Conservation (phyloP, 139 green algal species). For the Axilococcus clingmanii region DNA sequence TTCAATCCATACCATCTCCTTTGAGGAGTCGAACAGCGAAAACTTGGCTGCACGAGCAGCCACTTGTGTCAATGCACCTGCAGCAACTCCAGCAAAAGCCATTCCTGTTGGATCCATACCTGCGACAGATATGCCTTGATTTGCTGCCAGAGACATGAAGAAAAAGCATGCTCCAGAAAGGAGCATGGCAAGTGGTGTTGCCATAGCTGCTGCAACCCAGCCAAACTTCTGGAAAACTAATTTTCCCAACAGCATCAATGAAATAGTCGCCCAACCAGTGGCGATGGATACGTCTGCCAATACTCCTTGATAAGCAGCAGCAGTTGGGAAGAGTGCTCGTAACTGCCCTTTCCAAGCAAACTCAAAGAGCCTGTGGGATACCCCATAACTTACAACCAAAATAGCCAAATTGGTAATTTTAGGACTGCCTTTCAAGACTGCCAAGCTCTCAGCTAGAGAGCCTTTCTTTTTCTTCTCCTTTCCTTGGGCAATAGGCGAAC, state of each 20-base stretch:
- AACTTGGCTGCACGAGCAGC: slow-evolving; percentile 68
- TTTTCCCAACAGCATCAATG: slow-evolving; percentile 64
- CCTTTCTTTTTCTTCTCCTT: slow-evolving; percentile 55
- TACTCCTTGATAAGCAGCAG: slow-evolving; percentile 53
- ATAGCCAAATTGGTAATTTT: slow-evolving; percentile 64
- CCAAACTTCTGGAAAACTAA: slow-evolving; percentile 68
- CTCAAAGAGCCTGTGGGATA: slow-evolving; percentile 75
- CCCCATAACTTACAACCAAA: slow-evolving; percentile 63
- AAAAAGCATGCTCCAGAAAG: slow-evolving; percentile 56
- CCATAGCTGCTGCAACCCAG: slow-evolving; percentile 49
- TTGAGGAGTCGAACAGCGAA: slow-evolving; percentile 68
- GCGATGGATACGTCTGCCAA: slow-evolving; percentile 73
- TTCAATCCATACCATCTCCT: slow-evolving; percentile 86
- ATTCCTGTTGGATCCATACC: slow-evolving; percentile 26
- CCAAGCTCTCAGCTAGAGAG: slow-evolving; percentile 40
- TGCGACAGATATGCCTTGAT: slow-evolving; percentile 6
- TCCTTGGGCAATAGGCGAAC: not conserved
- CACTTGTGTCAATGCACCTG: slow-evolving; percentile 62
- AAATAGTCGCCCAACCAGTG: slow-evolving; percentile 61
- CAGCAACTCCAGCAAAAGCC: slow-evolving; percentile 38
- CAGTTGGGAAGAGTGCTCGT: slow-evolving; percentile 56
- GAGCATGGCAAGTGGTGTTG: slow-evolving; percentile 57
- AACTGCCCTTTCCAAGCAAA: slow-evolving; percentile 84
- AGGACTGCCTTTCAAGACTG: slow-evolving; percentile 35
- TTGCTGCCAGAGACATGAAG: slow-evolving; percentile 32